phyloP scores from a whole-genome alignment of 768 basidiomycete genomes.

The Lentinus tigrinus region DNA sequence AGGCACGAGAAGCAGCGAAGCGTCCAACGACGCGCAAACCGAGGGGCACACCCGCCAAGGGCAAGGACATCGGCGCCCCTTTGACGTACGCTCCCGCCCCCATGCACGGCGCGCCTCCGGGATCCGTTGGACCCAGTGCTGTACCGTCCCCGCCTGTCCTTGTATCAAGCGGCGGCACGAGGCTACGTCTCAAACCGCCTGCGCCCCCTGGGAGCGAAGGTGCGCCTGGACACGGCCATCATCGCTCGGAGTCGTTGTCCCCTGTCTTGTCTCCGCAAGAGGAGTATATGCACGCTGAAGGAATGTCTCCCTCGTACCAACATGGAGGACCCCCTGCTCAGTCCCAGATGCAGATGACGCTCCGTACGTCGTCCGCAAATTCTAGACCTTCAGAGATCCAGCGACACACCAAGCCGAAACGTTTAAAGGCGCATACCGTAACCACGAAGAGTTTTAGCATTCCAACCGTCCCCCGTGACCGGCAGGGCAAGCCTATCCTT shows the following conservation, averaged over 20 bases:
- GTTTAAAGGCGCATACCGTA: conserved; percentile 79
- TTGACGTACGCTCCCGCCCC: conserved; percentile 23
- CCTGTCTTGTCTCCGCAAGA: conserved; percentile 36
- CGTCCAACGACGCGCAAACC: conserved; percentile 35
- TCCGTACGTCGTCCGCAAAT: conserved; percentile 24
- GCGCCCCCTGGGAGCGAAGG: conserved; percentile 26
- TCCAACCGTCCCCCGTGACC: conserved; percentile 76
- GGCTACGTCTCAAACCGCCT: conserved; percentile 50
- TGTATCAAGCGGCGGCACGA: conserved; percentile 47
- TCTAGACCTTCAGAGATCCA: conserved; percentile 31
- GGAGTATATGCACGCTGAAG: conserved; percentile 29
- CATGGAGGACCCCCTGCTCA: conserved; percentile 20
- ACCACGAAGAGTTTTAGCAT: conserved; percentile 76
- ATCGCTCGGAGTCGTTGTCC: conserved; percentile 29
- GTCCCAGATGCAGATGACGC: conserved; percentile 31
- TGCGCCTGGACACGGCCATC: conserved; percentile 12
- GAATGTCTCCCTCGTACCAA: conserved; percentile 19
- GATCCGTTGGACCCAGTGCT: neutral
- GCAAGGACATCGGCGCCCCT: conserved; percentile 36
- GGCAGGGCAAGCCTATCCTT: conserved; percentile 64
- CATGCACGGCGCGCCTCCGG: conserved; percentile 5
- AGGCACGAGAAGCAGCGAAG: conserved; percentile 37
- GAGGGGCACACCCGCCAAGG: conserved; percentile 34
- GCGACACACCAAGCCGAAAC: conserved; percentile 67
- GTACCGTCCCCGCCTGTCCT: conserved; percentile 27